Conservation (phyloP, 768 basidiomycete species). For the Kwoniella heveanensis region DNA sequence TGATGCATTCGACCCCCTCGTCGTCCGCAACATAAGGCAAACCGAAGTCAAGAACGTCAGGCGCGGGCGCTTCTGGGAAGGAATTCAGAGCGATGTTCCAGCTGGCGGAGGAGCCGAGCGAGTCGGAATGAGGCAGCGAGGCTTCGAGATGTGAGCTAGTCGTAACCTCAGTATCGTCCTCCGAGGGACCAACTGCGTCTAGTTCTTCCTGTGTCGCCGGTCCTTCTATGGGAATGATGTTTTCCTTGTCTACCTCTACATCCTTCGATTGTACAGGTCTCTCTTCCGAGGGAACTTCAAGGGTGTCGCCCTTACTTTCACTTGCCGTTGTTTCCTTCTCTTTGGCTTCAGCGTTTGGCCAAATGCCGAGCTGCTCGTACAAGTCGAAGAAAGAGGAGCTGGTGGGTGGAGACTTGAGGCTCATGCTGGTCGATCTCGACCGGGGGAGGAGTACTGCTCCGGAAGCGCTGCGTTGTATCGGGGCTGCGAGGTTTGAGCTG, state of each 20-base stretch:
- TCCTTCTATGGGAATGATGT: not conserved
- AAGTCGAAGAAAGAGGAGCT: conserved; percentile 53
- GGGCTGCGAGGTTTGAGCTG: conserved; percentile 10
- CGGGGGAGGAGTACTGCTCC: conserved; percentile 42
- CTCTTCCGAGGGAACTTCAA: not conserved
- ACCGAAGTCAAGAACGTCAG: conserved; percentile 27
- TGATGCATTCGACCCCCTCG: not conserved
- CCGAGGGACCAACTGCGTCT: not conserved
- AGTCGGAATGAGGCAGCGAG: not conserved
- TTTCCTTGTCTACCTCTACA: conserved; percentile 5
- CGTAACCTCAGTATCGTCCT: not conserved
- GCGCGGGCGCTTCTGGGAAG: conserved; percentile 34
- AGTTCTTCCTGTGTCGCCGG: conserved; percentile 3
- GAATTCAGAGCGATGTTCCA: conserved; percentile 45
- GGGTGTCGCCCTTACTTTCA: not conserved
- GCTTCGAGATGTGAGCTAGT: not conserved
- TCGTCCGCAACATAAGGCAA: conserved; percentile 20
- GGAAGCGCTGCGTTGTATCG: conserved; percentile 17
- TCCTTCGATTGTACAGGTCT: not conserved
- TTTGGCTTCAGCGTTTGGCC: conserved; percentile 39
- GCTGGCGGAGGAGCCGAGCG: conserved; percentile 31
- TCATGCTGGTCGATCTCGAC: conserved; percentile 49
- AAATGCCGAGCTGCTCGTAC: conserved; percentile 54
- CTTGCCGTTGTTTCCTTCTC: conserved; percentile 7
- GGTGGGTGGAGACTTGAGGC: conserved; percentile 46